These are phyloP conservation scores for Ceratonia siliqua DNA, from an alignment of 306 rosid genomes.

Conservation along the genomic window DNA sequence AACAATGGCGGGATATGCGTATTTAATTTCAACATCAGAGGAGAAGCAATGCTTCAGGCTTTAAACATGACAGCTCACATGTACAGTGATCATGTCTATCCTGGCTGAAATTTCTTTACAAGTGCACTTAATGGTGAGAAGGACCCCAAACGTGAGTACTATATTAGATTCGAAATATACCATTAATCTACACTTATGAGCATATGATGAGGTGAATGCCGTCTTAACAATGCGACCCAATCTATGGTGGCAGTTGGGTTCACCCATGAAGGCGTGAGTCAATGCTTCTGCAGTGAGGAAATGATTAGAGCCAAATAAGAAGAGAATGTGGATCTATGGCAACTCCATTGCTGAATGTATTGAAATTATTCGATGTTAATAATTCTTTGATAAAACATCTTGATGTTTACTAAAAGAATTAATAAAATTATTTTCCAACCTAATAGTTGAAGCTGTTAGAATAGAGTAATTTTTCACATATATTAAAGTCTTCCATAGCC, in stretches of 20 bases:
- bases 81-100: conserved; percentile 69
- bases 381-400: conserved; percentile 8
- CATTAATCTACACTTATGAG: background rate
- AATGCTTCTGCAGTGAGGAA: conserved; percentile 3
- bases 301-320: background rate
- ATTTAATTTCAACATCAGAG: conserved; percentile 66
- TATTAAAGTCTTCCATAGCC: too few relatives aligned
- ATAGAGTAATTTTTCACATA: too few relatives aligned
- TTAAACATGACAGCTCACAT: conserved; percentile 75
- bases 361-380: background rate
- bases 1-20: conserved; percentile 74
- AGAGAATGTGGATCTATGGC: background rate
- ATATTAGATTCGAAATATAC: background rate
- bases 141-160: background rate
- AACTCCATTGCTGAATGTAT: background rate
- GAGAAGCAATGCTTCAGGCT: conserved; percentile 77
- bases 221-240: background rate
- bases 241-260: background rate
- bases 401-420: conserved; percentile 27
- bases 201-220: background rate
- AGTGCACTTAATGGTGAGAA: background rate
- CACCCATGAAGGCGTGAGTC: background rate
- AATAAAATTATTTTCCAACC: too few relatives aligned
- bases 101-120: conserved; percentile 37
- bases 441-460: too few relatives aligned